Percentiles rank a stretch among this genome's conserved stretches.
These are phyloP conservation scores for Phytophthora ramorum DNA, from an alignment of 352 stramenopile genomes.

Conservation along the genomic window DNA sequence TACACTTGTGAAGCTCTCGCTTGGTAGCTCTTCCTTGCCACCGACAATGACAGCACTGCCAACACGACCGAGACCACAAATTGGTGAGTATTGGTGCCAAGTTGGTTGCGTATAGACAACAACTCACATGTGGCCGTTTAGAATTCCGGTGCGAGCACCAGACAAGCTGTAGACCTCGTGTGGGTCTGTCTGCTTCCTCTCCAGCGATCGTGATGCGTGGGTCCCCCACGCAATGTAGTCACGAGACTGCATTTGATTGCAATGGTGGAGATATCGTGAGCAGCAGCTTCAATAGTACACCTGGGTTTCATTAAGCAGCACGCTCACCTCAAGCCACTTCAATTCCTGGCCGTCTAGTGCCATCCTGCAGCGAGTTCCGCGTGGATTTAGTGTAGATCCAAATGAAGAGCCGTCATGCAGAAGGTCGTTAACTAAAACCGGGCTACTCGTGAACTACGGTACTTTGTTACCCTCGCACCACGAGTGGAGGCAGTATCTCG, in stretches of 20 bases:
- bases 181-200: slow-evolving; percentile 16
- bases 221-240: slow-evolving; percentile 53
- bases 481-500: too few species aligned
- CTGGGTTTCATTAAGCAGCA: not conserved
- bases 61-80: not conserved
- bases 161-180: slow-evolving; percentile 32
- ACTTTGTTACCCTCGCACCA: too few species aligned
- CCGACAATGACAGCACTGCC: slow-evolving; percentile 66
- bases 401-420: slow-evolving; percentile 13
- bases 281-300: not conserved
- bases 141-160: slow-evolving; percentile 29
- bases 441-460: too few species aligned
- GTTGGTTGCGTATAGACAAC: not conserved
- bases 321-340: slow-evolving; percentile 34
- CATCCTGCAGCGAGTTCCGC: slow-evolving; percentile 9
- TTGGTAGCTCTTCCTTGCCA: slow-evolving; percentile 46
- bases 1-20: slow-evolving; percentile 27
- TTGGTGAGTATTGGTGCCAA: not conserved
- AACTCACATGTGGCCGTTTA: slow-evolving; percentile 62
- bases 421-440: not conserved
- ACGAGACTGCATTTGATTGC: slow-evolving; percentile 30
- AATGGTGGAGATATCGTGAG: not conserved
- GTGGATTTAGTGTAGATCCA: not conserved
- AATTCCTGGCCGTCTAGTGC: slow-evolving; percentile 20
- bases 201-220: slow-evolving; percentile 44